Conservation (phyloP, 192 early-diverging fungal species). For the Pilaira anomala region DNA sequence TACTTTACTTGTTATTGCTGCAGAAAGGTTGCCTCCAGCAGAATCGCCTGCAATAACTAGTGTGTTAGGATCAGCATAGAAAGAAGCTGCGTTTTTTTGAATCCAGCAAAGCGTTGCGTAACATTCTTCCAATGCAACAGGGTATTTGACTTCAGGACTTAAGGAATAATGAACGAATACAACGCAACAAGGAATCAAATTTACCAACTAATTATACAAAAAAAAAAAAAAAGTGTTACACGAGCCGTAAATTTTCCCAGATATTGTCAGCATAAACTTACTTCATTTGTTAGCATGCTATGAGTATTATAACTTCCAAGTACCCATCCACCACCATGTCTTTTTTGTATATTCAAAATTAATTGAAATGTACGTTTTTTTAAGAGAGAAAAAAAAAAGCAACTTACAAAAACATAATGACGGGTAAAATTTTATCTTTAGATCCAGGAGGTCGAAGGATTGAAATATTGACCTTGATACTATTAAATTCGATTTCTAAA, state of each 20-base stretch:
- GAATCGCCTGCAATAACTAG: conserved; percentile 25
- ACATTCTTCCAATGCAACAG: conserved; percentile 15
- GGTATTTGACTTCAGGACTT: conserved; percentile 20
- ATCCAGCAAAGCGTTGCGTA: conserved; percentile 19
- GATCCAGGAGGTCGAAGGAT: conserved; percentile 16
- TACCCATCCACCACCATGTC: conserved; percentile 13
- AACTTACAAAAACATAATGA: conserved; percentile 12
- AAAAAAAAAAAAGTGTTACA: too few relatives aligned
- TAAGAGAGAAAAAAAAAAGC: background rate
- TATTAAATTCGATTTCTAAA: conserved; percentile 11
- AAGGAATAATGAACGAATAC: conserved; percentile 24
- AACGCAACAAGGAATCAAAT: conserved; percentile 1
- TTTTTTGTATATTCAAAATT: background rate
- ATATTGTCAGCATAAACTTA: background rate
- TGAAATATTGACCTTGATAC: conserved; percentile 3
- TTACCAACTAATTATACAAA: conserved; percentile 6
- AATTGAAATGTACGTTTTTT: background rate
- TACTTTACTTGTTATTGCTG: background rate
- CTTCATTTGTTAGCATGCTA: conserved; percentile 7
- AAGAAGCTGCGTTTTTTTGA: background rate
- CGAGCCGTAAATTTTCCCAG: too few relatives aligned
- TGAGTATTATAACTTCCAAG: conserved; percentile 10
- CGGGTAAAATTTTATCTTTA: conserved; percentile 9
- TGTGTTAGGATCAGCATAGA: background rate
- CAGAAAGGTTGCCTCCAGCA: conserved; percentile 22